Evolutionary conservation across 805 yeast genomes (phyloP).

Genomic region (Sugiyamaella marilandica): DNA sequence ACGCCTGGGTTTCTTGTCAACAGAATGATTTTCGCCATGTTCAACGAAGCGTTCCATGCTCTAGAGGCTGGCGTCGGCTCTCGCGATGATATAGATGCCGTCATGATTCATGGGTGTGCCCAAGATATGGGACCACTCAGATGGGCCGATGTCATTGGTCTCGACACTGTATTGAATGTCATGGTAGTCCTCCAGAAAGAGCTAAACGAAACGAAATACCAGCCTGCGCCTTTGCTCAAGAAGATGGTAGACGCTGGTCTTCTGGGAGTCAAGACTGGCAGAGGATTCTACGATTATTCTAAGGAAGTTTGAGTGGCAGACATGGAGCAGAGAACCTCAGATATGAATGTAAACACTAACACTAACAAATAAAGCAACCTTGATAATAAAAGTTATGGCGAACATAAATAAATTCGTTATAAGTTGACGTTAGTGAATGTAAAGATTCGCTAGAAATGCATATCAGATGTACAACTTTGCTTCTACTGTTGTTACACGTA

Average conservation of each 20-base stretch:
- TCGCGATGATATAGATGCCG: constrained; percentile 37
- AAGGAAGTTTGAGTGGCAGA: not conserved
- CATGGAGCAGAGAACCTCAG: too few species aligned
- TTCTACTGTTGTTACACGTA: too few species aligned
- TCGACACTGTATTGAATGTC: constrained; percentile 38
- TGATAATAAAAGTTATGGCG: too few species aligned
- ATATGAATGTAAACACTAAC: too few species aligned
- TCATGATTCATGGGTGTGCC: constrained; percentile 41
- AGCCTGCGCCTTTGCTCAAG: constrained; percentile 34
- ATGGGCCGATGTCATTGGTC: constrained; percentile 40
- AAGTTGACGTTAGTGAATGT: too few species aligned
- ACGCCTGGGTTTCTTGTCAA: constrained; percentile 40
- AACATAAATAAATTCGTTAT: too few species aligned
- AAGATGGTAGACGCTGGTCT: constrained; percentile 39
- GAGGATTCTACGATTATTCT: constrained; percentile 36
- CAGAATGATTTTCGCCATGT: constrained; percentile 39
- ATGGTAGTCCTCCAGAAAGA: constrained; percentile 35
- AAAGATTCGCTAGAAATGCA: too few species aligned
- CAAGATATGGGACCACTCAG: constrained; percentile 42
- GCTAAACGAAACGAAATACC: constrained; percentile 37
- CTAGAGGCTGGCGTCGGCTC: constrained; percentile 36
- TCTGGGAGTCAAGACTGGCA: constrained; percentile 36
- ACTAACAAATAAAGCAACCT: too few species aligned
- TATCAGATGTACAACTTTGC: too few species aligned
- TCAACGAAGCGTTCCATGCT: constrained; percentile 37